Evolutionary conservation across 2,329 filamentous ascomycete genomes (phyloP).

Genomic region (Diaporthe velutina): DNA sequence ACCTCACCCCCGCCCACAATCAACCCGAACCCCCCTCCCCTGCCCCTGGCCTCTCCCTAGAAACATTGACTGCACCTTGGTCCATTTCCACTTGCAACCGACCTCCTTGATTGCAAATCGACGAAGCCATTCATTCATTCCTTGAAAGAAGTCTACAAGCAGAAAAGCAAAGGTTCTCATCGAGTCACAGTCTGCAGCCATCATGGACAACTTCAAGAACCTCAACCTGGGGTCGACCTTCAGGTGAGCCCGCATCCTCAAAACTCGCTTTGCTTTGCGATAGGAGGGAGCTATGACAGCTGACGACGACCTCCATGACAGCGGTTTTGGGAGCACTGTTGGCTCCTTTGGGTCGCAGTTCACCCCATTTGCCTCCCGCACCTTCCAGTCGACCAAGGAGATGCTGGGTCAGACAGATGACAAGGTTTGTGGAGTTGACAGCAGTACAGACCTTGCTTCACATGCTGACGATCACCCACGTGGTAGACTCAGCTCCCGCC

Average conservation of each 20-base stretch:
- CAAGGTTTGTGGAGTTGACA: slow-evolving; percentile 69
- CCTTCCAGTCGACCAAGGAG: slow-evolving; percentile 98
- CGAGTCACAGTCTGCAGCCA: slow-evolving; percentile 33
- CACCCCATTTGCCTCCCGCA: slow-evolving; percentile 92
- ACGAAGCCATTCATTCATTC: slow-evolving; percentile 21
- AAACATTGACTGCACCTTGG: slow-evolving; percentile 3
- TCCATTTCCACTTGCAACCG: background rate
- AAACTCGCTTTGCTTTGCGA: slow-evolving; percentile 31
- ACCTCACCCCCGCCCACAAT: slow-evolving; percentile 10
- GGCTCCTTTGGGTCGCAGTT: slow-evolving; percentile 75
- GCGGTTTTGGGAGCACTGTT: slow-evolving; percentile 54
- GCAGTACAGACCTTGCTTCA: background rate
- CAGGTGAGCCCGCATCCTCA: slow-evolving; percentile 56
- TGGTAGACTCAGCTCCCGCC: slow-evolving; percentile 90
- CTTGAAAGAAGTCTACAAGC: background rate
- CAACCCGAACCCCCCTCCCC: slow-evolving; percentile 12
- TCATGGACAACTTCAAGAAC: slow-evolving; percentile 71
- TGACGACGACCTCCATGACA: slow-evolving; percentile 49
- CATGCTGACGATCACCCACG: slow-evolving; percentile 12
- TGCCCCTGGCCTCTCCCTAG: slow-evolving; percentile 19
- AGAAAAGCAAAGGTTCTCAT: background rate
- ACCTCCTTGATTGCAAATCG: slow-evolving; percentile 20
- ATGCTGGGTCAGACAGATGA: slow-evolving; percentile 95
- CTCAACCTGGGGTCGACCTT: slow-evolving; percentile 69
- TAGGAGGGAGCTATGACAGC: slow-evolving; percentile 41